Conservation (phyloP, 352 stramenopile genomes). For the Globisporangium solare region DNA sequence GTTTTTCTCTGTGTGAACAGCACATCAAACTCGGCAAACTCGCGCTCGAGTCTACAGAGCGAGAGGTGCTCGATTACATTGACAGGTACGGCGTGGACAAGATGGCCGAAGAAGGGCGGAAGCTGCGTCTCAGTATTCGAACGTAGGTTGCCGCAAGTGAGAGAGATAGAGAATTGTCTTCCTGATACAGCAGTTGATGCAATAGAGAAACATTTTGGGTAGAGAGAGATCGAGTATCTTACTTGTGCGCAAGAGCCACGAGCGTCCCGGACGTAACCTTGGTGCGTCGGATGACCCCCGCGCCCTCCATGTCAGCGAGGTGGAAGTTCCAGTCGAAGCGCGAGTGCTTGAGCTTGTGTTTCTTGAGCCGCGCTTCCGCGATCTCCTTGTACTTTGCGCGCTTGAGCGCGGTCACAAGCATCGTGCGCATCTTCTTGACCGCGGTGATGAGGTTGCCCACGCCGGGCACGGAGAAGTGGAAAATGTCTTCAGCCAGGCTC, state of each 20-base stretch:
- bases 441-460: slow-evolving; percentile 52
- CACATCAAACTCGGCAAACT: slow-evolving; percentile 60
- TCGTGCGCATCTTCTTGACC: slow-evolving; percentile 47
- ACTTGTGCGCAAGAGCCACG: slow-evolving; percentile 25
- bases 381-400: slow-evolving; percentile 59
- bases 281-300: slow-evolving; percentile 37
- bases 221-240: neutral
- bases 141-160: slow-evolving; percentile 11
- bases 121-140: slow-evolving; percentile 53
- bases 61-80: slow-evolving; percentile 60
- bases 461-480: slow-evolving; percentile 47
- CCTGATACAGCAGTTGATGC: too few species aligned
- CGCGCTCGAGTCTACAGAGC: slow-evolving; percentile 41
- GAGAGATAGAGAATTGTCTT: slow-evolving; percentile 6
- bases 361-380: slow-evolving; percentile 57
- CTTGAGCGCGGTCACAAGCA: slow-evolving; percentile 38
- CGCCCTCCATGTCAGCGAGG: slow-evolving; percentile 59
- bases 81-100: slow-evolving; percentile 39
- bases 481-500: slow-evolving; percentile 40
- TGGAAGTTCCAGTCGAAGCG: slow-evolving; percentile 53
- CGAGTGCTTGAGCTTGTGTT: slow-evolving; percentile 52
- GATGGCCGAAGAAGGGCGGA: slow-evolving; percentile 56
- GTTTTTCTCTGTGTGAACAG: slow-evolving; percentile 21
- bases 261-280: slow-evolving; percentile 57
- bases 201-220: too few species aligned